Evolutionary conservation across 2,329 filamentous ascomycete species (phyloP), one percentile per base, ranked within the genome.

Genomic region (Penicillium sp.): DNA sequence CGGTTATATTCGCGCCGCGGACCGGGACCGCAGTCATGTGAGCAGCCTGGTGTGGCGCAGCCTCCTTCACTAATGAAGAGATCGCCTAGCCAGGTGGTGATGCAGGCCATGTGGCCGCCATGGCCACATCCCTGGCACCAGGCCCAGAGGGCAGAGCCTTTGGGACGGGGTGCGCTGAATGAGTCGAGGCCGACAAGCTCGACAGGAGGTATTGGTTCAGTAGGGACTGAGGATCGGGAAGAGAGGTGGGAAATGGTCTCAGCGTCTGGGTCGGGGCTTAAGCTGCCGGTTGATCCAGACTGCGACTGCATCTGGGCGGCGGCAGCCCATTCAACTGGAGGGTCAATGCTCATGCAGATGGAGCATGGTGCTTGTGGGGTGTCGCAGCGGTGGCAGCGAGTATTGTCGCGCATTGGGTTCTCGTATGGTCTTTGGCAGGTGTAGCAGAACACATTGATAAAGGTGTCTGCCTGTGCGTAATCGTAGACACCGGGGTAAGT

Each of bases 111-210:
- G 62, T 87, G 84, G 2, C 79, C 82, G 36, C 80, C 78, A 60
- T 87, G 84, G 4, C 82, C 81, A 65, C 84, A 87, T 12, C 79
- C 72, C 60, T 83, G 75, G 65, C 84, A 87, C 72, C 78, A 79
- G 5, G 79, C 76, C 77, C 79, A 84, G 18, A 83, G 72, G 6
- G 66, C 64, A 15, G 72, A 63, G 29, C 70, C 72, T 50, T 64
- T 66, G 28, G 66, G 64, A 16, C 65, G 65, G 8, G 64, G 58
- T 52, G 53, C 51, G 57, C 51, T 67, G 57, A 60, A 56, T 51
- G 64, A n/a, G 33, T 60, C 57, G 55, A 70, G 29, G 50, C 52
- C 52, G 60, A 69, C 53, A 56, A 70, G 26, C 47, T 67, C 54
- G 23, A 58, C 62, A 15, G 50, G 44, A 15, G 66, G 51, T 7